phyloP scores from a whole-genome alignment of 2,329 filamentous ascomycete genomes.

The Alternaria incomplexa region DNA sequence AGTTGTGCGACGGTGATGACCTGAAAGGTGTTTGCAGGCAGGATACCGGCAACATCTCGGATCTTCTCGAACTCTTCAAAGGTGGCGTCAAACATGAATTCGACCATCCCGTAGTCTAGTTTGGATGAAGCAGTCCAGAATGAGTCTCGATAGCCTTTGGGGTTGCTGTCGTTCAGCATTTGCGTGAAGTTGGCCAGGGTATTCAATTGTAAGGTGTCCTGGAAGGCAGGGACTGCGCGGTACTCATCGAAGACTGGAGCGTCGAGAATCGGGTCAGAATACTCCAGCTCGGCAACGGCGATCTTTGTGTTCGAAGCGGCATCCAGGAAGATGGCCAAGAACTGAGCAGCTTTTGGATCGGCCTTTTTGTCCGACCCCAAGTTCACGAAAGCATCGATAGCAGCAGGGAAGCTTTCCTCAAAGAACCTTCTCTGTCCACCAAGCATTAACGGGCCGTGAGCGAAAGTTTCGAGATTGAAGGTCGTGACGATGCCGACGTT shows the following conservation, averaged over 20 bases:
- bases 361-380: neutral
- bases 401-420: conserved; percentile 15
- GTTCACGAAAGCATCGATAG: conserved; percentile 23
- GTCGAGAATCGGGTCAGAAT: conserved; percentile 4
- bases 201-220: conserved; percentile 21
- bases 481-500: conserved; percentile 39
- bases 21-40: conserved; percentile 25
- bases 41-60: conserved; percentile 3
- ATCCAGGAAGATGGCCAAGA: neutral
- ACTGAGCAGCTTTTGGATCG: conserved; percentile 10
- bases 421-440: conserved; percentile 5
- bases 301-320: neutral
- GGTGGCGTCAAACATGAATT: conserved; percentile 15
- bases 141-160: conserved; percentile 17
- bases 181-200: conserved; percentile 23
- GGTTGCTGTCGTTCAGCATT: conserved; percentile 12
- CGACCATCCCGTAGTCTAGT: conserved; percentile 14
- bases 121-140: conserved; percentile 31
- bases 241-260: conserved; percentile 8
- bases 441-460: conserved; percentile 18
- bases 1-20: conserved; percentile 22
- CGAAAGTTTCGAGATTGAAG: conserved; percentile 23
- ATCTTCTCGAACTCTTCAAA: conserved; percentile 14
- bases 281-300: conserved; percentile 4
- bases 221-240: conserved; percentile 7